Base-by-base conservation (phyloP, 352 stramenopile species). In the Phytophthora meadii region DNA sequence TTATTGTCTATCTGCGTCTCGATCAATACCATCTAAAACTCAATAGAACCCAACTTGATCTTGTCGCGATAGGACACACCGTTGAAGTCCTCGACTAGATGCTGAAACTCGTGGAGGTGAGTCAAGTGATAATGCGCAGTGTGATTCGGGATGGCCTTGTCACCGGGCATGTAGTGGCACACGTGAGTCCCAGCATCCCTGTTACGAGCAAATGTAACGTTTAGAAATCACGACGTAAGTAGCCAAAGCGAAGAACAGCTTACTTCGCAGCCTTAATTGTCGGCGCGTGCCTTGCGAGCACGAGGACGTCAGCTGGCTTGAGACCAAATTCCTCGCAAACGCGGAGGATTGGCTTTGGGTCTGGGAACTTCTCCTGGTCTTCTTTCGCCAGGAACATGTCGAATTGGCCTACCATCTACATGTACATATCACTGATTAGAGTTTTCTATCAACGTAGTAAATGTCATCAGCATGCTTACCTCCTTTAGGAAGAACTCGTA, bases 81-180 rank as follows among this genome's bases (percentile, higher is more conserved):
- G 54, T 92, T 90, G 54, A 90, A 90, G 36, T 90, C 82, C 50
- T 92, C 82, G 24, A 93, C 54, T 11, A 93, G 69, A 48, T 82
- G 83, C 69, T 90, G 80, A 32, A 90, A 88, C 36, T 93, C 79
- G 30, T 62, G 72, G 40, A 93, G 64, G 12, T 68, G 65, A 2
- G 72, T 83, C 37, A 93, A 63, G 34, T 88, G 82, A 56, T 89
- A 89, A 61, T 93, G 80, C 14, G 84, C 84, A 39, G 70, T 89
- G 68, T 93, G 82, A 70, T 93, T 93, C 17, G 84, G 82, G 9
- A 91, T 87, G 15, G 76, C 82, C 54, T 80, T 88, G 22, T 77
- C 68, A 0, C 60, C 72, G n/a, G 82, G 79, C 68, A 87, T 88
- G 61, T 84, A 91, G 59, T 91, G 81, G 54, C 81, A 90, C 14